phyloP scores from a whole-genome alignment of 768 basidiomycete species.

The Russula virescens region DNA sequence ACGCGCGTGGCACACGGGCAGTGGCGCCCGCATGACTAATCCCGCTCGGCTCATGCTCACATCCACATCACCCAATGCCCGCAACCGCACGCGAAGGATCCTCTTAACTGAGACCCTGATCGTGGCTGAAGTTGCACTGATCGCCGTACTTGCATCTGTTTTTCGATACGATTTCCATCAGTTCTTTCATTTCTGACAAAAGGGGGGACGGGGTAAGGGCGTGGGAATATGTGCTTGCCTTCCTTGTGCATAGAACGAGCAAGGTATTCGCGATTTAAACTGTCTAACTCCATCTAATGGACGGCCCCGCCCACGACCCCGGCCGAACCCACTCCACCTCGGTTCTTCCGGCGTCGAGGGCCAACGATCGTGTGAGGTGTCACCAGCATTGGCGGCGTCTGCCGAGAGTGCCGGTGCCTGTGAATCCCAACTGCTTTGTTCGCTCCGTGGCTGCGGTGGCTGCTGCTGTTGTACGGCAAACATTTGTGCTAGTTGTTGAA shows the following conservation, averaged over 20 bases:
- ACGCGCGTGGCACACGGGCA: neutral
- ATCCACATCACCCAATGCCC: neutral
- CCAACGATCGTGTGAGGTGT: conserved; percentile 26
- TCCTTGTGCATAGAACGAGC: conserved; percentile 88
- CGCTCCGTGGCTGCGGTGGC: conserved; percentile 1
- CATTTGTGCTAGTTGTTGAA: conserved; percentile 24
- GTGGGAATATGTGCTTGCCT: conserved; percentile 70
- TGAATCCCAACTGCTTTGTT: conserved; percentile 22
- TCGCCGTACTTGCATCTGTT: conserved; percentile 85
- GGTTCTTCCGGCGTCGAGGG: conserved; percentile 47
- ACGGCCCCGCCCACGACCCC: conserved; percentile 43
- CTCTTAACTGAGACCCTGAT: conserved; percentile 28
- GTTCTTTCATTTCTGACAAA: conserved; percentile 6
- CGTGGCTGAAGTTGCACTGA: conserved; percentile 82
- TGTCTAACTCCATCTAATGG: conserved; percentile 63
- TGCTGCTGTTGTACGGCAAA: conserved; percentile 26
- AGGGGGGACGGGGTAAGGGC: conserved; percentile 26
- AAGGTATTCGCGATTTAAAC: conserved; percentile 75
- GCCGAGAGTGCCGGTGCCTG: conserved; percentile 21
- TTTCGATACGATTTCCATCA: conserved; percentile 33
- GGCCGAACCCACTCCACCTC: conserved; percentile 26
- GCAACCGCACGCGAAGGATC: neutral
- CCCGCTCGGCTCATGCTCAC: neutral
- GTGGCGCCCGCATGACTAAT: neutral
- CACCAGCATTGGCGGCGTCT: conserved; percentile 22